Conservation (phyloP, 305 asterid species). For the Rubia occidens region DNA sequence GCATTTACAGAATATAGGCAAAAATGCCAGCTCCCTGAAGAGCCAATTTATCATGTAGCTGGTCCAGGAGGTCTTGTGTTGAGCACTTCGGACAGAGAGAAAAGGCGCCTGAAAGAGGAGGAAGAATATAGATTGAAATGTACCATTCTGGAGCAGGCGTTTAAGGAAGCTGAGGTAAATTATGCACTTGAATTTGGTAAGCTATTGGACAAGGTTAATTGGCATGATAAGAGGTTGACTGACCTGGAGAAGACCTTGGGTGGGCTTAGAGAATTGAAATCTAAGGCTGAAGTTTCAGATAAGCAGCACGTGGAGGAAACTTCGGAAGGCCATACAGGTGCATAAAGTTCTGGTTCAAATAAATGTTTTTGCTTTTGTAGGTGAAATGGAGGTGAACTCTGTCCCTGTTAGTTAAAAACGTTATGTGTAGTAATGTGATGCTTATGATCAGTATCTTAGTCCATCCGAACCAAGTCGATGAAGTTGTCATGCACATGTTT, state of each 20-base stretch:
- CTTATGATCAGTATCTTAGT: not conserved
- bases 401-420: not conserved
- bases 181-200: conserved; percentile 18
- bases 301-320: conserved; percentile 12
- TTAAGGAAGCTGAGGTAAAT: conserved; percentile 39
- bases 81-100: conserved; percentile 53
- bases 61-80: conserved; percentile 64
- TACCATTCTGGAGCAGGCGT: conserved; percentile 35
- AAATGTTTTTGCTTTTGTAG: too few species aligned
- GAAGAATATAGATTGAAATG: conserved; percentile 50
- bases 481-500: not conserved
- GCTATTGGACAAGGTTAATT: conserved; percentile 18
- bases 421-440: not conserved
- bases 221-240: conserved; percentile 21
- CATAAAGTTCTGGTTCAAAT: not conserved
- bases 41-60: conserved; percentile 53
- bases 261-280: conserved; percentile 23
- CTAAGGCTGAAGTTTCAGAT: conserved; percentile 21
- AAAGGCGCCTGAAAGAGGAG: conserved; percentile 34
- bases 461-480: not conserved
- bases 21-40: conserved; percentile 48
- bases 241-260: conserved; percentile 29
- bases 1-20: conserved; percentile 54
- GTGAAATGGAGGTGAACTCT: not conserved
- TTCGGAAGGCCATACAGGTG: conserved; percentile 7